A percentile compares a stretch with the other conserved stretches of the same genome.
phyloP scores from a whole-genome alignment of 805 yeast species.

The Nakazawaea anatomiae region DNA sequence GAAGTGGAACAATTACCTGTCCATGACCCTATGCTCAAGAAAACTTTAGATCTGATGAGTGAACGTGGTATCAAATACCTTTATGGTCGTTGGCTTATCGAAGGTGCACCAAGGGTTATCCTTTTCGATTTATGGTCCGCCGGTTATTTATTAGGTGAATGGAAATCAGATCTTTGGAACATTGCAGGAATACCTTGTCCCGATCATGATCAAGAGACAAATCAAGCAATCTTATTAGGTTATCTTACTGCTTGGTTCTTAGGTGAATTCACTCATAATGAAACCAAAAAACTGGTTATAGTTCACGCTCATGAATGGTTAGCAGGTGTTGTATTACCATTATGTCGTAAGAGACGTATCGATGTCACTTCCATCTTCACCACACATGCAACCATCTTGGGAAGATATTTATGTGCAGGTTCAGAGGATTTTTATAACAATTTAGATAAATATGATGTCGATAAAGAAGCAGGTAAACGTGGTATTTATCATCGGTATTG shows the following conservation, averaged over 20 bases:
- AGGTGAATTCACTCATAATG: slow-evolving; percentile 86
- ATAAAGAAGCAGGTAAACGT: slow-evolving; percentile 95
- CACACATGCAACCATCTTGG: slow-evolving; percentile 93
- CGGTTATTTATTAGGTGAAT: slow-evolving; percentile 64
- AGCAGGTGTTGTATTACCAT: slow-evolving; percentile 92
- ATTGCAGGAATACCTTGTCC: slow-evolving; percentile 93
- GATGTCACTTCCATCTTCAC: slow-evolving; percentile 95
- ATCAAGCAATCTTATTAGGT: slow-evolving; percentile 89
- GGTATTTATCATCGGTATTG: slow-evolving; percentile 97
- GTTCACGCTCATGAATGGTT: slow-evolving; percentile 98
- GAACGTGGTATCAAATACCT: slow-evolving; percentile 75
- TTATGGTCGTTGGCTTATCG: slow-evolving; percentile 95
- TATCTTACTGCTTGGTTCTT: slow-evolving; percentile 95
- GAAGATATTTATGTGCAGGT: slow-evolving; percentile 95
- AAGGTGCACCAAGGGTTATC: slow-evolving; percentile 93
- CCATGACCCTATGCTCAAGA: slow-evolving; percentile 38
- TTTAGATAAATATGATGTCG: slow-evolving; percentile 84
- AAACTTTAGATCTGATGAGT: slow-evolving; percentile 71
- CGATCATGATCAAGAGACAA: slow-evolving; percentile 78
- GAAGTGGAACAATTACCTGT: slow-evolving; percentile 73
- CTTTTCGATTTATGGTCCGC: slow-evolving; percentile 85
- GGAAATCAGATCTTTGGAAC: slow-evolving; percentile 93
- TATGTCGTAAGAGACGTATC: slow-evolving; percentile 84
- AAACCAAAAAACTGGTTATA: slow-evolving; percentile 81
- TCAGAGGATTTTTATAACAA: slow-evolving; percentile 94